Conservation (phyloP, 208 protist genomes). For the Leptomonas seymouri region DNA sequence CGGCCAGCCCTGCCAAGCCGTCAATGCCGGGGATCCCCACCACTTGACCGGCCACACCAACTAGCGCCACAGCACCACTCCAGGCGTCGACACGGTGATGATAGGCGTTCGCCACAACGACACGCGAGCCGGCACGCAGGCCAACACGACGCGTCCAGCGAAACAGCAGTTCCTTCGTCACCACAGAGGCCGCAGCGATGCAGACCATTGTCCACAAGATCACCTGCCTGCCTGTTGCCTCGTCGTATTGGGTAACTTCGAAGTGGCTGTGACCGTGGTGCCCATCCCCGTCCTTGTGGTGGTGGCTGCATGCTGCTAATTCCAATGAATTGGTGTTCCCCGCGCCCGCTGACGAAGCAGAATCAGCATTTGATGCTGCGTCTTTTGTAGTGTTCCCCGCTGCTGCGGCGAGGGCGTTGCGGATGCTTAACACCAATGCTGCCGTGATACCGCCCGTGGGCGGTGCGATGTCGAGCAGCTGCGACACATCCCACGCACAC, state of each 20-base stretch:
- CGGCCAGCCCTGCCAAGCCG: conserved; percentile 73
- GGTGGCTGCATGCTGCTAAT: conserved; percentile 4
- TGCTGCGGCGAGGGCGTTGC: conserved; percentile 6
- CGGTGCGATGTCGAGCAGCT: conserved; percentile 14
- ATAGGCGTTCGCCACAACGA: conserved; percentile 89
- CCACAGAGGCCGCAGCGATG: conserved; percentile 64
- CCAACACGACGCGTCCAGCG: conserved; percentile 82
- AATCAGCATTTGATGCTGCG: background rate
- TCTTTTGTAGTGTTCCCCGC: too few relatives aligned
- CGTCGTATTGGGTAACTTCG: conserved; percentile 58
- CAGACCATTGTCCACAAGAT: conserved; percentile 87
- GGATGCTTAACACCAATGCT: conserved; percentile 9
- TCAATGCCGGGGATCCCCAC: conserved; percentile 78
- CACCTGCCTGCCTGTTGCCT: conserved; percentile 47
- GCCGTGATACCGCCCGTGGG: conserved; percentile 18
- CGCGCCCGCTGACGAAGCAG: background rate
- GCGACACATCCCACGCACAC: conserved; percentile 39
- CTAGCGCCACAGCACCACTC: conserved; percentile 79
- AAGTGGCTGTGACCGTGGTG: conserved; percentile 85
- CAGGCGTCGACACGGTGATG: conserved; percentile 91
- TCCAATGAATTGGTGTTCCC: background rate
- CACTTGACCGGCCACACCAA: conserved; percentile 76
- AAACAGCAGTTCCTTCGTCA: conserved; percentile 83
- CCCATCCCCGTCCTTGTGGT: conserved; percentile 29
- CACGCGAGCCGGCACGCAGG: conserved; percentile 69